Evolutionary conservation across 2,329 filamentous ascomycete species (phyloP).

Genomic region (Madurella mycetomatis): DNA sequence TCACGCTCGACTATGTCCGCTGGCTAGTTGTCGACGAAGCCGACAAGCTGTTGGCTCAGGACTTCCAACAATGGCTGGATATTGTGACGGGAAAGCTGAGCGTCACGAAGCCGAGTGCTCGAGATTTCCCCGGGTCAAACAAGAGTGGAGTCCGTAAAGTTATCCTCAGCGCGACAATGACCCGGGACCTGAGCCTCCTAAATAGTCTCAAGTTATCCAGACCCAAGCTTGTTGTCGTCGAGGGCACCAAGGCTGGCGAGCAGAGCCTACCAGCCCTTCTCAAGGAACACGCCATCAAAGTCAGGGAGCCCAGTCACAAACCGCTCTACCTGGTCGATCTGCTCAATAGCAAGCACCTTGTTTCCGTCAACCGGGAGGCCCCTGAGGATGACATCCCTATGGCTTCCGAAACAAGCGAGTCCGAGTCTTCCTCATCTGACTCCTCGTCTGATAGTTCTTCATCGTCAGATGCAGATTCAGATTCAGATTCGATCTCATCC

Average conservation of each 20-base stretch:
- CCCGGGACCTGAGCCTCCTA: conserved; percentile 75
- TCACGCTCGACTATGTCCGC: conserved; percentile 69
- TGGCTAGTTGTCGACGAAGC: conserved; percentile 95
- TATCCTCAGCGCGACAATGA: conserved; percentile 89
- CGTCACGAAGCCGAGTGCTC: conserved; percentile 41
- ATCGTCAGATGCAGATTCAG: conserved; percentile 4
- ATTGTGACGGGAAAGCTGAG: conserved; percentile 62
- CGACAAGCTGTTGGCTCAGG: conserved; percentile 84
- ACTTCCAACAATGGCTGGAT: conserved; percentile 86
- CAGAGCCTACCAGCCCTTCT: conserved; percentile 56
- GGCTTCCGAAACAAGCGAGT: conserved; percentile 28
- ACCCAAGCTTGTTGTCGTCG: conserved; percentile 72
- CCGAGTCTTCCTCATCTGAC: conserved; percentile 29
- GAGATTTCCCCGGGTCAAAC: conserved; percentile 51
- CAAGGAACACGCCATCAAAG: conserved; percentile 61
- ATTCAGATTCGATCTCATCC: conserved; percentile 24
- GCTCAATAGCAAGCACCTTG: conserved; percentile 54
- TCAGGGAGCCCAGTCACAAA: conserved; percentile 66
- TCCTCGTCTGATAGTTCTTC: conserved; percentile 27
- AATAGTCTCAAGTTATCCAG: conserved; percentile 66
- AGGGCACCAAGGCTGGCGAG: conserved; percentile 42
- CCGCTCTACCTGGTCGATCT: conserved; percentile 82
- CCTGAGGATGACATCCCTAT: conserved; percentile 36
- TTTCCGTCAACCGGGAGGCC: conserved; percentile 24
- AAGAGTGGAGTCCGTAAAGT: conserved; percentile 66